Conservation (phyloP, 768 basidiomycete species). For the Suillus plorans region DNA sequence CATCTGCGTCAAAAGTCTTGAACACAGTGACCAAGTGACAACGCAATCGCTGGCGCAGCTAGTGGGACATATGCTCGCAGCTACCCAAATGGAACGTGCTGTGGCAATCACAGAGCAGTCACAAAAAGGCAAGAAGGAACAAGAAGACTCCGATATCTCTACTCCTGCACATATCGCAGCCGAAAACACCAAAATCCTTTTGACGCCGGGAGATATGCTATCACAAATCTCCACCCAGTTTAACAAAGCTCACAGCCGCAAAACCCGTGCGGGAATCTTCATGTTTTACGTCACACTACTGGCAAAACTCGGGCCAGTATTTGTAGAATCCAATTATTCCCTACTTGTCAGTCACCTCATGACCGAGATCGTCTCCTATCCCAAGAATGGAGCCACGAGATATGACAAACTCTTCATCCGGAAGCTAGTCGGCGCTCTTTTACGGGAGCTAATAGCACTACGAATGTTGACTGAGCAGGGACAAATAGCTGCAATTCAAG, state of each 20-base stretch:
- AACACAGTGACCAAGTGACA: conserved; percentile 80
- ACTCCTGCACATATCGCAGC: conserved; percentile 42
- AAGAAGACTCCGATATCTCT: conserved; percentile 58
- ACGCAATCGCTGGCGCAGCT: conserved; percentile 79
- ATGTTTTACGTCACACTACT: conserved; percentile 85
- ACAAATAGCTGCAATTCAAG: conserved; percentile 88
- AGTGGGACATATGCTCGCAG: conserved; percentile 79
- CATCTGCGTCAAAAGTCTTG: conserved; percentile 70
- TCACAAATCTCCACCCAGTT: conserved; percentile 74
- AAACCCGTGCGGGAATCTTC: conserved; percentile 80
- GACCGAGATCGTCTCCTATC: conserved; percentile 68
- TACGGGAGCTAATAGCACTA: conserved; percentile 85
- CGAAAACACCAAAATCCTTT: conserved; percentile 65
- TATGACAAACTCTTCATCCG: conserved; percentile 77
- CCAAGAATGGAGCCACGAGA: conserved; percentile 52
- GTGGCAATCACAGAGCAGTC: conserved; percentile 43
- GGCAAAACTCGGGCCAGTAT: conserved; percentile 68
- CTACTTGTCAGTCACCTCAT: conserved; percentile 78
- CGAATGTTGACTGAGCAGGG: conserved; percentile 92
- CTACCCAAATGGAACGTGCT: conserved; percentile 71
- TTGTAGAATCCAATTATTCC: conserved; percentile 82
- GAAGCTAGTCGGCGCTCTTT: conserved; percentile 69
- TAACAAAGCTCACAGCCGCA: conserved; percentile 73
- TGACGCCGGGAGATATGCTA: conserved; percentile 80
- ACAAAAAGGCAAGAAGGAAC: conserved; percentile 64